phyloP scores from a whole-genome alignment of 1,284 basidiomycete species.

The Cutaneotrichosporon mucoides region DNA sequence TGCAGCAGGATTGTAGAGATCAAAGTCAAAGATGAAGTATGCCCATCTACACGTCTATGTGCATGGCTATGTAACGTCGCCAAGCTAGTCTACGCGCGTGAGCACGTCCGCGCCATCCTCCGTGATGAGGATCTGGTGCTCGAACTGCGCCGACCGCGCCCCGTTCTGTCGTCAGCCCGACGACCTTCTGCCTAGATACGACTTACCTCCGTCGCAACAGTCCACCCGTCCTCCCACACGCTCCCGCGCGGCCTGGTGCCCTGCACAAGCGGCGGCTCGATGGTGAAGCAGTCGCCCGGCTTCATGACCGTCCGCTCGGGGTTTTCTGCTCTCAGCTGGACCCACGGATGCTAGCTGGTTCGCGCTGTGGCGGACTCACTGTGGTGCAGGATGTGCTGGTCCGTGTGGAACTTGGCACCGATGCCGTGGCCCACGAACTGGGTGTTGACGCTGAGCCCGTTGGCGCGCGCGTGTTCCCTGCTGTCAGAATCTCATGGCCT shows the following conservation, averaged over 20 bases:
- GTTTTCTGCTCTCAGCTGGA: constrained; percentile 56
- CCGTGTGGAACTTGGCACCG: constrained; percentile 71
- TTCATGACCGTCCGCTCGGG: constrained; percentile 71
- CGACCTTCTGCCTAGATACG: too few relatives aligned
- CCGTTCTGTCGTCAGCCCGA: constrained; percentile 51
- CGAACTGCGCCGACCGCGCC: constrained; percentile 74
- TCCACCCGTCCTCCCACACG: constrained; percentile 86
- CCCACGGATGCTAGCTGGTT: too few relatives aligned
- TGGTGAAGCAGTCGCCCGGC: constrained; percentile 82
- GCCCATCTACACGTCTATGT: not conserved
- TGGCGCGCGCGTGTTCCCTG: constrained; percentile 46
- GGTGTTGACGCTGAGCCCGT: constrained; percentile 62
- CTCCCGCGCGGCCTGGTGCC: constrained; percentile 62
- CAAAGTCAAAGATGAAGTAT: too few relatives aligned
- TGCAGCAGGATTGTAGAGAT: too few relatives aligned
- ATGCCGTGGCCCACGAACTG: constrained; percentile 74
- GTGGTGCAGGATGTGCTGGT: constrained; percentile 78
- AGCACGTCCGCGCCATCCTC: constrained; percentile 64
- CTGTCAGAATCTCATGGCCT: not conserved
- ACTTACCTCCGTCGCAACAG: constrained; percentile 69
- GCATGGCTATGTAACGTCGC: not conserved
- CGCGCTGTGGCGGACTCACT: constrained; percentile 45
- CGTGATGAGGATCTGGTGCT: constrained; percentile 82
- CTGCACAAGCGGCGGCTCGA: constrained; percentile 78
- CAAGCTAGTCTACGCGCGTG: constrained; percentile 45